These are phyloP conservation scores for Eucalyptus sp. DNA, from an alignment of 345 rosid genomes.

Conservation along the genomic window DNA sequence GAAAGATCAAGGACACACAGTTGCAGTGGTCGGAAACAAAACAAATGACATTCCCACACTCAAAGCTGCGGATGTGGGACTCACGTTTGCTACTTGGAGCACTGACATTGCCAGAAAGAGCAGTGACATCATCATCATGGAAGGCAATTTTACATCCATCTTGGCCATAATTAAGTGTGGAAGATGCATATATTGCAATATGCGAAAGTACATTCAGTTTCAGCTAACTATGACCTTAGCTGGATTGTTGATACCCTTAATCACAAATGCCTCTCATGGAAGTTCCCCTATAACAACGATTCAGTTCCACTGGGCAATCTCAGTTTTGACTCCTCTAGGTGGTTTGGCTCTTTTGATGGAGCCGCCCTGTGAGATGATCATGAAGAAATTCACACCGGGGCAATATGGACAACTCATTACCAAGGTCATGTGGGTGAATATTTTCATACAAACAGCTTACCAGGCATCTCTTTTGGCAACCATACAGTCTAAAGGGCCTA, in stretches of 20 bases:
- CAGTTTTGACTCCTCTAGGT: background rate
- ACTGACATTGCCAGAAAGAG: background rate
- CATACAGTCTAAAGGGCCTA: slow-evolving; percentile 5
- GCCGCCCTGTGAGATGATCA: background rate
- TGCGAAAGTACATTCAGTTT: background rate
- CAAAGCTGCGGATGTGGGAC: background rate
- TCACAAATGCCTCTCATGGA: background rate
- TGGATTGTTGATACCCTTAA: background rate
- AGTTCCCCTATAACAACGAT: background rate
- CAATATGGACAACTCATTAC: slow-evolving; percentile 5
- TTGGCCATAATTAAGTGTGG: background rate
- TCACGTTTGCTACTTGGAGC: background rate
- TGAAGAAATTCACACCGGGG: background rate
- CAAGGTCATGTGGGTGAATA: slow-evolving; percentile 18
- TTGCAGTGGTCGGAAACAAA: background rate
- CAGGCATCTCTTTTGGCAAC: slow-evolving; percentile 6
- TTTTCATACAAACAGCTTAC: slow-evolving; percentile 6
- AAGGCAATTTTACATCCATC: background rate
- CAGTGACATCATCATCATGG: background rate
- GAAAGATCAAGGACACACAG: background rate
- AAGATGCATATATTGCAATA: background rate
- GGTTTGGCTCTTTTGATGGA: slow-evolving; percentile 10
- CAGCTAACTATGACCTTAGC: background rate
- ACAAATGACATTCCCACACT: background rate
- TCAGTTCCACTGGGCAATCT: background rate